Base-by-base conservation (phyloP, 75 land plant species). In the Pinus taeda region DNA sequence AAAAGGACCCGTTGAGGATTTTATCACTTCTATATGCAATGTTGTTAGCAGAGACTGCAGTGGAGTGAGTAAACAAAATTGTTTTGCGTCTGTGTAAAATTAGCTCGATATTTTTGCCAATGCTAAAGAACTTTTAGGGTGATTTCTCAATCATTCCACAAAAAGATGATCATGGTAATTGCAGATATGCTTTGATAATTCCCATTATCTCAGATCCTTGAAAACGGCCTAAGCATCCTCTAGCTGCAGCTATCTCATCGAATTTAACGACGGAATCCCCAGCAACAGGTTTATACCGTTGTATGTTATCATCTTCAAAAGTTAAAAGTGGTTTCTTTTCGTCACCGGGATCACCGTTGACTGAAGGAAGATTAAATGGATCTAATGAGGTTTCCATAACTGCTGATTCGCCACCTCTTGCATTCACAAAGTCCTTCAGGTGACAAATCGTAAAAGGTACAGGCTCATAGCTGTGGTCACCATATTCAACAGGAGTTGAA, bases 401-500 rank as follows among this genome's bases (percentile, higher is more conserved):
- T 20, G 57, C 69, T 29, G 76, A 59, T 77, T 92, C 92, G 15
- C 95, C 95, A 49, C 93, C 98, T n/a, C 84, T 78, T 20, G 93
- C 95, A 76, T 81, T 82, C 8, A 96, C 92, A 80, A 83, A 96
- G 78, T 94, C 95, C 70, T 81, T 82, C 78, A 97, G 76, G 20
- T 87, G 85, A 73, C 98, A 95, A 17, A 95, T 76, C 11, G 99
- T 66, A 77, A 97, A 95, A 7, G 99, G 98, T 6, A 97, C 98
- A 15, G 99, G 93, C 77, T 94, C 98, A 63, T 83, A 94, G 85
- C 98, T 94, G 84, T 97, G 99, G 80, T 97, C 99, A 26, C 99
- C 99, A 83, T 97, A 97, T 71, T 94, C 99, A 59, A 97, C 95
- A 55, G 95, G 99, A 53, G 99, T 97, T 30, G 99, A 97, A 72